Evolutionary conservation across 2,329 filamentous ascomycete species (phyloP), one percentile per base, ranked within the genome.

Genomic region (Xylariaceae sp.): DNA sequence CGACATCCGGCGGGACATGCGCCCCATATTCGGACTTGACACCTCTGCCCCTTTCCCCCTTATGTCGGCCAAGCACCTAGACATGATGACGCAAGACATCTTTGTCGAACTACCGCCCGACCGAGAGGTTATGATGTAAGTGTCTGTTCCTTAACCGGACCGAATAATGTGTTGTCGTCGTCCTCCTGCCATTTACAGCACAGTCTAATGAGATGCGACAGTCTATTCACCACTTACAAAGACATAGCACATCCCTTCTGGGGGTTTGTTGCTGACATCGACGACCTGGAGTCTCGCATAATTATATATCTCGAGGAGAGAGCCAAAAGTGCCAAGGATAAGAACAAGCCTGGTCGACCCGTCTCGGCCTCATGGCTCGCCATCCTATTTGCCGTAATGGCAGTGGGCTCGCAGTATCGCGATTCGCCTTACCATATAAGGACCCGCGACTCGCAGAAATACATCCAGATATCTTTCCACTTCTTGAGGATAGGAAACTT

Each of bases 221-320:
- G 78, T 51, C 64, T 81, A 5, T 82, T 83, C 53, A 71, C 75
- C 31, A 76, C 77, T 2, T 83, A 82, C 62, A 81, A 81, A 56
- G 76, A 82, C 53, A 78, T 80, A 16, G 74, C 78, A 2, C 78
- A 83, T 34, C 76, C 76, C 2, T 83, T 83, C 49, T 83, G 78
- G 78, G 78, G 78, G 2, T 78, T 83, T 34, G 74, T 83, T 13
- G 71, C 81, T 41, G 78, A 82, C 48, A 76, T 83, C 38, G 76
- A 81, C 40, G 78, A 81, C 37, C 70, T 83, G 18, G 78, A 83
- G 50, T 73, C 75, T 4, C 76, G 73, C 44, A 65, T 83, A 32
- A 81, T 82, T 69, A 67, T 78, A 15, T 82, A 83, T 47, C 65
- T 83, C 1, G 78, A 82, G 49, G 78, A 82, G 41, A 68, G 78